Base-by-base conservation (phyloP, 2,329 filamentous ascomycete genomes). In the Mycosphaerelloides madeirae region DNA sequence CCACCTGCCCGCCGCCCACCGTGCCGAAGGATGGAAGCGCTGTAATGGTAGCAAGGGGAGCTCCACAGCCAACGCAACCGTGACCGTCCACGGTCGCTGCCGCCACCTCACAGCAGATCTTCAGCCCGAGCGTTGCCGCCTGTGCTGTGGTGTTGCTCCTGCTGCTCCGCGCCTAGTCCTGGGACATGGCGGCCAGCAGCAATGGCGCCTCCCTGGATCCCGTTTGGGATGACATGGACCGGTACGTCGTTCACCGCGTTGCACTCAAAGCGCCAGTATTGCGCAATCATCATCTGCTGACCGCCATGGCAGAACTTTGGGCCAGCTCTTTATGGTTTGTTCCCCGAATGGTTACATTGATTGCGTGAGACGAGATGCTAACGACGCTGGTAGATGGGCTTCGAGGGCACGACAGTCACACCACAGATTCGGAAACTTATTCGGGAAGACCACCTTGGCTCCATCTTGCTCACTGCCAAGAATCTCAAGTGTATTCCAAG, bases 371-470 rank as follows among this genome's bases (percentile, higher is more conserved):
- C 39, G 15, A 16, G 4, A 14, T 29, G 28, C 35, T 38, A 40
- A 40, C 14, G 14, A 13, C n/a, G n/a, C 36, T 20, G 28, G n/a
- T 54, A 58, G 65, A 87, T 89, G 83, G 86, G 85, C 65, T 94
- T 87, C 75, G 85, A 93, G 73, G 87, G 87, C 49, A 87, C 84
- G 43, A 79, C 85, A 64, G 83, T 93, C 42, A 91, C 86, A 19
- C 86, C 86, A 49, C 85, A 90, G 66, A 89, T 93, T 63, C 81
- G 80, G 54, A 83, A 80, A 57, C 77, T 90, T 55, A 93, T 95
- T 60, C 81, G 87, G 64, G 78, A 87, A 55, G 81, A 91, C 64
- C 86, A 97, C 65, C 76, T 98, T 37, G 93, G 93, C 44, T 93
- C 88, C 41, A 86, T 97, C 60, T 74, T 89, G 48, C 70, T 93